phyloP scores from a whole-genome alignment of 148 eudicot genomes.

The Rheum nobile region DNA sequence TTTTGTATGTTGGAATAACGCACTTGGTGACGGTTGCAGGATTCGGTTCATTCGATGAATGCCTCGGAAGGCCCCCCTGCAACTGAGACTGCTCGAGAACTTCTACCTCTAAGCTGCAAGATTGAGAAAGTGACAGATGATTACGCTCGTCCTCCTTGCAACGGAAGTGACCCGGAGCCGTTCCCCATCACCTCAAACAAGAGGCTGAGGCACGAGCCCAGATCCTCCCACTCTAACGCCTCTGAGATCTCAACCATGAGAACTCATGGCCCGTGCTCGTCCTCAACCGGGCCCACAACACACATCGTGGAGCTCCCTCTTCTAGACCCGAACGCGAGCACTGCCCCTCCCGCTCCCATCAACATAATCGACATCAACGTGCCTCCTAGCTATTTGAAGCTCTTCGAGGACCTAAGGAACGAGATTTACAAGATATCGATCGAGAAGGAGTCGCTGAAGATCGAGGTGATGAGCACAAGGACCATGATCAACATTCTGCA shows the following conservation, averaged over 20 bases:
- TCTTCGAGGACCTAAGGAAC: constrained; percentile 46
- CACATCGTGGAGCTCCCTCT: constrained; percentile 55
- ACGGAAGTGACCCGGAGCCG: constrained; percentile 29
- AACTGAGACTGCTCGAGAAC: neutral
- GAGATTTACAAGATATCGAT: constrained; percentile 67
- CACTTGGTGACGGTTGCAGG: neutral
- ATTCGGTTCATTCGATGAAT: neutral
- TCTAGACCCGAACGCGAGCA: constrained; percentile 16
- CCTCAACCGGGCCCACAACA: constrained; percentile 29
- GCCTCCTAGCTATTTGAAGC: constrained; percentile 61
- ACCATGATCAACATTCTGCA: constrained; percentile 96
- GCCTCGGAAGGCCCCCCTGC: neutral
- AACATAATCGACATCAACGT: constrained; percentile 51
- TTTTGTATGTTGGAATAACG: neutral
- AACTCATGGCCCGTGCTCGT: constrained; percentile 48
- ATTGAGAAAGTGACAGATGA: neutral
- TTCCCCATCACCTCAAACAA: constrained; percentile 40
- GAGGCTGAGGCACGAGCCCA: constrained; percentile 47
- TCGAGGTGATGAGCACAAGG: constrained; percentile 90
- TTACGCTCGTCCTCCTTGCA: neutral
- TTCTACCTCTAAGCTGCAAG: neutral
- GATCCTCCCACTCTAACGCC: constrained; percentile 33
- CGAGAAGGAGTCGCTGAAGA: constrained; percentile 63
- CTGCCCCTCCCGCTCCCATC: constrained; percentile 4
- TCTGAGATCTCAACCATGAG: constrained; percentile 74